Percentiles rank a stretch among this genome's conserved stretches.
These are phyloP conservation scores for Neofusicoccum sp. DNA, from an alignment of 2,329 filamentous ascomycete genomes.

Conservation along the genomic window DNA sequence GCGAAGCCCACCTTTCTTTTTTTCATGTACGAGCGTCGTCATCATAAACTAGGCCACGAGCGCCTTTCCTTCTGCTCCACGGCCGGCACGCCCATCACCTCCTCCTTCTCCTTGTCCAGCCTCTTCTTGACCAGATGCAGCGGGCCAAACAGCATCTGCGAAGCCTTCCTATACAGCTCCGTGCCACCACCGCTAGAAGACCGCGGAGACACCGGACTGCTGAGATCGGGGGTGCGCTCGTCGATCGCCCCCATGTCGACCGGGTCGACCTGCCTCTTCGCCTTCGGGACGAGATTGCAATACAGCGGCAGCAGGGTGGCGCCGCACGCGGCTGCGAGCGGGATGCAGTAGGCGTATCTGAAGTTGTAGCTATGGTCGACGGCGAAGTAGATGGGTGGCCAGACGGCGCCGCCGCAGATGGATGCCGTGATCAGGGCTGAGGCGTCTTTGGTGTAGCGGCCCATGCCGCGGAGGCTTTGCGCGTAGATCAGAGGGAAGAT, in stretches of 20 bases:
- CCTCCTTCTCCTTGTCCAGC: not conserved
- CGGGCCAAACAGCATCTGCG: not conserved
- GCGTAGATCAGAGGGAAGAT: slow-evolving; percentile 63
- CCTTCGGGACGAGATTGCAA: slow-evolving; percentile 52
- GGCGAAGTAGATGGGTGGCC: slow-evolving; percentile 58
- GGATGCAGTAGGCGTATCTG: slow-evolving; percentile 56
- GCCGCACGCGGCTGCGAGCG: slow-evolving; percentile 54
- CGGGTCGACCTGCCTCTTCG: slow-evolving; percentile 56
- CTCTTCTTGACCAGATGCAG: not conserved
- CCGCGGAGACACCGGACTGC: no score
- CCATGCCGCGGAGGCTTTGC: slow-evolving; percentile 60
- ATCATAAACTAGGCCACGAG: slow-evolving; percentile 4
- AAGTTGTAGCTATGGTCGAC: slow-evolving; percentile 44
- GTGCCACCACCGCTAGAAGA: not conserved
- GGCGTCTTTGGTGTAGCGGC: slow-evolving; percentile 60
- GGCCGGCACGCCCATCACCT: not conserved
- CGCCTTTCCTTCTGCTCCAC: slow-evolving; percentile 9
- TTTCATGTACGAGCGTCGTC: not conserved
- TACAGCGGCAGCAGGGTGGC: slow-evolving; percentile 59
- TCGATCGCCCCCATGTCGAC: slow-evolving; percentile 25
- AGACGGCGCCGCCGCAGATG: slow-evolving; percentile 56
- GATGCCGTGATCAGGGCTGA: slow-evolving; percentile 57
- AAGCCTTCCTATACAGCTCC: not conserved
- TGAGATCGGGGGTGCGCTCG: not conserved
- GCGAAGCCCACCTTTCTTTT: not conserved